Evolutionary conservation across 1,284 basidiomycete genomes (phyloP).

Genomic region (Trametes pubescens): DNA sequence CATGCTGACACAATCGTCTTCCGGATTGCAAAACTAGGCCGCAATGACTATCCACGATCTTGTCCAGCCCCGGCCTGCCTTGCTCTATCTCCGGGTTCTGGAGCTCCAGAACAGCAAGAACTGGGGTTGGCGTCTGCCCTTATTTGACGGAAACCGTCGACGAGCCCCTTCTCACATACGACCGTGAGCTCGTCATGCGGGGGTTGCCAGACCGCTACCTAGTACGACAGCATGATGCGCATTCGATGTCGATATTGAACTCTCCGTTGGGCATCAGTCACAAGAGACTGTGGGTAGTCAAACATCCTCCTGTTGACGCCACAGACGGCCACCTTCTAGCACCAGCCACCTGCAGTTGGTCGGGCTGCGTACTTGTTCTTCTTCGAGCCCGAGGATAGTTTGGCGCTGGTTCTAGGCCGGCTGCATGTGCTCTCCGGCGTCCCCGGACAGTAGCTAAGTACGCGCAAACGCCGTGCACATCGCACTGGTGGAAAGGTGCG

Average conservation of each 20-base stretch:
- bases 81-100: constrained; percentile 3
- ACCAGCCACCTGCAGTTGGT: not conserved
- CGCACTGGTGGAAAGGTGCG: constrained; percentile 11
- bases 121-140: constrained; percentile 2
- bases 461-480: constrained; percentile 17
- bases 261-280: not conserved
- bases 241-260: not conserved
- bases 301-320: constrained; percentile 6
- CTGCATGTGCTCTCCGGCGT: constrained; percentile 11
- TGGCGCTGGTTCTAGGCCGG: not conserved
- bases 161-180: not conserved
- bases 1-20: not conserved
- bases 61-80: not conserved
- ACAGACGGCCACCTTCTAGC: constrained; percentile 5
- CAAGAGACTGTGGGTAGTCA: not conserved
- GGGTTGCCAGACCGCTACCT: not conserved
- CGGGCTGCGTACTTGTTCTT: not conserved
- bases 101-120: constrained; percentile 5
- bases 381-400: not conserved
- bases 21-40: not conserved
- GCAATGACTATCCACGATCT: not conserved
- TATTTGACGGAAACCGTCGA: constrained; percentile 30
- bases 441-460: constrained; percentile 15
- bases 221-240: not conserved
- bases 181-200: not conserved